phyloP scores from a whole-genome alignment of 164 flowering plant species.

The Cinnamomum micranthum region DNA sequence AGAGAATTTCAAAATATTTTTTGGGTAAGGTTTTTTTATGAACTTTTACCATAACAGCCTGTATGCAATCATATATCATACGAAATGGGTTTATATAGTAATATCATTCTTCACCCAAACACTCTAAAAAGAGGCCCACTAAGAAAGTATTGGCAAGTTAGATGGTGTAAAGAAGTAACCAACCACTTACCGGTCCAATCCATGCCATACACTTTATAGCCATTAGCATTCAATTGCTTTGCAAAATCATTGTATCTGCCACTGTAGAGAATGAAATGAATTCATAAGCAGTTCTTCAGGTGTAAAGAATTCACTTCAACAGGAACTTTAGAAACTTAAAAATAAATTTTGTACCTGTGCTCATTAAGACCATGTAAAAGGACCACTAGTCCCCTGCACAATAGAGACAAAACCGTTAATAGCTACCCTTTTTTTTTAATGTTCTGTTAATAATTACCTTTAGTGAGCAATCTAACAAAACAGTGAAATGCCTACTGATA shows the following conservation, averaged over 20 bases:
- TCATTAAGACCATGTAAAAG: constrained; percentile 90
- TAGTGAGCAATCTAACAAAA: not conserved
- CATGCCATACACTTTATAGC: constrained; percentile 84
- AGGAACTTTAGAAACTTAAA: not conserved
- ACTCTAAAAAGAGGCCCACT: not conserved
- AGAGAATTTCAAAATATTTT: too few species aligned
- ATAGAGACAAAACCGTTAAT: constrained; percentile 1
- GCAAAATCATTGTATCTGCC: constrained; percentile 78
- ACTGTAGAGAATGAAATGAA: constrained; percentile 34
- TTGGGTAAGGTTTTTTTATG: not conserved
- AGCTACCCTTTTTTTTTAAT: not conserved
- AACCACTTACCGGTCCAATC: constrained; percentile 84
- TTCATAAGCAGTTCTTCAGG: constrained; percentile 4
- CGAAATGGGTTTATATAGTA: not conserved
- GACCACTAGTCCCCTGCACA: constrained; percentile 70
- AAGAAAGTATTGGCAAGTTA: not conserved
- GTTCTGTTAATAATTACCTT: not conserved
- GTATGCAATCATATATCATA: not conserved
- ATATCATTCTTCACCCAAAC: not conserved
- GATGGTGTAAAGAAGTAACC: not conserved
- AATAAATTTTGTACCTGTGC: constrained; percentile 58
- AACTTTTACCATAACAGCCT: not conserved
- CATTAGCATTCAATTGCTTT: constrained; percentile 70
- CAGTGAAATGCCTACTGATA: not conserved
- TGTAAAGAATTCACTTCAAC: not conserved